Evolutionary conservation across 257 asterid genomes (phyloP), one percentile per base, ranked within the genome.

Genomic region (Linaria vulgaris): DNA sequence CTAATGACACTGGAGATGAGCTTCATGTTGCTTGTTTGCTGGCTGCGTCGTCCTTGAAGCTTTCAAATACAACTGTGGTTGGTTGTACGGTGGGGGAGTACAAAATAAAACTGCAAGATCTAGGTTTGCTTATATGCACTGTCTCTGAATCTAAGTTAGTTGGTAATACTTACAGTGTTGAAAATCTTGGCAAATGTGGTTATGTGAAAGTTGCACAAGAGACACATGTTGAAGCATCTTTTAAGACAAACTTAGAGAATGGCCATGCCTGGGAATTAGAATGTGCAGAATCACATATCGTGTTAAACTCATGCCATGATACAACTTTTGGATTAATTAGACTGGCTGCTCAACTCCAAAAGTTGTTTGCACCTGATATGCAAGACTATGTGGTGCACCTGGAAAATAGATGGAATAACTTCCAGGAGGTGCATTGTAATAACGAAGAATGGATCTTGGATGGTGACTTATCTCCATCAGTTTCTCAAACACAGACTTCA

Each of bases 321-420:
- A 87, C 99, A 57, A 69, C 92, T 56, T 55, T 66, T 62, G 96
- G 95, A 57, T 70, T 94, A 75, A 76, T 80, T 37, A 84, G 82
- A 73, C 72, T 90, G 76, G 87, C 83, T 56, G 79, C 80, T 72
- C 99, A 85, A 78, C 85, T 94, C 41, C 99, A 94, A 73, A 82
- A 82, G 75, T 85, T 90, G 24, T 85, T 87, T 77, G 87, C 90
- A 13, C 99, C 97, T 66, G 96, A 90, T 70, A 62, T 85, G 85
- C 90, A 79, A 70, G 96, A 94, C 74, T 83, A 87, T 47, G 77
- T 78, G 51, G 82, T 72, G 73, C 97, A 94, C 90, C 79, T 94
- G 95, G 96, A 94, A 76, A 87, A 84, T 45, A 84, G 99, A 79
- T 90, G 99, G 99, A 78, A 87, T 71, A 71, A 71, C 79, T 80